Conservation (phyloP, 176 grass and related monocot genomes). For the Zoysia pacifica region DNA sequence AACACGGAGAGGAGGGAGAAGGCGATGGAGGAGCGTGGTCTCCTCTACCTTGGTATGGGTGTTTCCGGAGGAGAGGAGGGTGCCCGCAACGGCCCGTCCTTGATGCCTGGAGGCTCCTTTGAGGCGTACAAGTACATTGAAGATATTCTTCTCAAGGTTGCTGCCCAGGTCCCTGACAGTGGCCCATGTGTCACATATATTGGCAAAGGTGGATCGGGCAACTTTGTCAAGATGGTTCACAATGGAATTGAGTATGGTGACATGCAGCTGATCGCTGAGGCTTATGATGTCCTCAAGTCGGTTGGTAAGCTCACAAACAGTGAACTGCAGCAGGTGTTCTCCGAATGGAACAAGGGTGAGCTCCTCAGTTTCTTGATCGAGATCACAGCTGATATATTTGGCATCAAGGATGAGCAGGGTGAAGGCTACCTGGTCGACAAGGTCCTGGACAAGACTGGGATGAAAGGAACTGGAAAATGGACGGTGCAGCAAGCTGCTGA, state of each 20-base stretch:
- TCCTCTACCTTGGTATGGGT: constrained; percentile 83
- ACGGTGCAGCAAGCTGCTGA: constrained; percentile 81
- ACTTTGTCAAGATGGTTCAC: constrained; percentile 92
- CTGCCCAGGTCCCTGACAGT: constrained; percentile 66
- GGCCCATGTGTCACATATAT: constrained; percentile 72
- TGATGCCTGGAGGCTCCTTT: constrained; percentile 73
- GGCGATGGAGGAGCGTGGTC: constrained; percentile 61
- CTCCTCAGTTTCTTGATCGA: constrained; percentile 85
- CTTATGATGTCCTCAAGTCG: constrained; percentile 75
- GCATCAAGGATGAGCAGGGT: constrained; percentile 75
- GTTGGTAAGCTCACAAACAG: constrained; percentile 77
- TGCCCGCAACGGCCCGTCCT: constrained; percentile 67
- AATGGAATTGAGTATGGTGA: constrained; percentile 87
- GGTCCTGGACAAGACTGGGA: constrained; percentile 85
- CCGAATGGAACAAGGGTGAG: constrained; percentile 89
- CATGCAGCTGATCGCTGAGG: constrained; percentile 81
- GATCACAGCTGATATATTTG: constrained; percentile 76
- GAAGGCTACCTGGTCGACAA: constrained; percentile 80
- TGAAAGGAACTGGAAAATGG: constrained; percentile 89
- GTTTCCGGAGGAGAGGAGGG: constrained; percentile 84
- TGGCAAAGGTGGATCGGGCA: constrained; percentile 73
- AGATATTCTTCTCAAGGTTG: constrained; percentile 82
- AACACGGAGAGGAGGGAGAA: constrained; percentile 92
- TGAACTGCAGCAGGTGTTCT: constrained; percentile 77
- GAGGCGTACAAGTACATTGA: constrained; percentile 86